Conservation (phyloP, 2,329 filamentous ascomycete genomes). For the Aspergillus oerlinghausenensis region DNA sequence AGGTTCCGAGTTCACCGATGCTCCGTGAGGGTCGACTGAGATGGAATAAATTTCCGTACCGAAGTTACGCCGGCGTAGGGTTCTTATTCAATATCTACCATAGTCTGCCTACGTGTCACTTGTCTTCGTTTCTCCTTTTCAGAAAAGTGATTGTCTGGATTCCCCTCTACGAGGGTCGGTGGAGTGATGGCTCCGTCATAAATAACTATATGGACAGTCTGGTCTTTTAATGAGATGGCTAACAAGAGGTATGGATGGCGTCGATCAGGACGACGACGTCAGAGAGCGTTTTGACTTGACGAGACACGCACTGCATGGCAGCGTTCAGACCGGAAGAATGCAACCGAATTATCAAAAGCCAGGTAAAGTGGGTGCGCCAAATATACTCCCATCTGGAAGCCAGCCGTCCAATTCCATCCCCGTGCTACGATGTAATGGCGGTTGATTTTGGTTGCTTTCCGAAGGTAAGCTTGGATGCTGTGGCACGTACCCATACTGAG, state of each 20-base stretch:
- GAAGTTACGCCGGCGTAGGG: not conserved
- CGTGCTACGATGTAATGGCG: conserved; percentile 12
- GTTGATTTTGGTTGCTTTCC: conserved; percentile 7
- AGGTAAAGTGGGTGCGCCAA: conserved; percentile 24
- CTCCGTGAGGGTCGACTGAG: not conserved
- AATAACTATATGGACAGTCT: not conserved
- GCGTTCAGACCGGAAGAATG: not conserved
- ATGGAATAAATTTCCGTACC: not conserved
- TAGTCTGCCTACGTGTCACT: not conserved
- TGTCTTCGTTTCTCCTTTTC: not conserved
- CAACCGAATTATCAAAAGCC: conserved; percentile 16
- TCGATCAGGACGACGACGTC: not conserved
- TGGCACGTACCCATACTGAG: conserved; percentile 21
- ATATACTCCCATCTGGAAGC: conserved; percentile 27
- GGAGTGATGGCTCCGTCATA: not conserved
- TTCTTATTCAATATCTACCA: conserved; percentile 1
- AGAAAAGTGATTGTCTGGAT: not conserved
- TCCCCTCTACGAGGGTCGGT: not conserved
- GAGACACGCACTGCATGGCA: not conserved
- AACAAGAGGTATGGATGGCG: not conserved
- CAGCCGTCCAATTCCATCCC: conserved; percentile 30
- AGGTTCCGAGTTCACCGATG: conserved; percentile 6
- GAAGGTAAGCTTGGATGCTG: conserved; percentile 14
- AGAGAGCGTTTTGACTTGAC: not conserved
- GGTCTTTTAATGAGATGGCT: not conserved